A percentile compares a stretch with the other conserved stretches of the same genome.
These are phyloP conservation scores for Rutidosis leptorrhynchoides DNA, from an alignment of 129 eudicot genomes.

Conservation along the genomic window DNA sequence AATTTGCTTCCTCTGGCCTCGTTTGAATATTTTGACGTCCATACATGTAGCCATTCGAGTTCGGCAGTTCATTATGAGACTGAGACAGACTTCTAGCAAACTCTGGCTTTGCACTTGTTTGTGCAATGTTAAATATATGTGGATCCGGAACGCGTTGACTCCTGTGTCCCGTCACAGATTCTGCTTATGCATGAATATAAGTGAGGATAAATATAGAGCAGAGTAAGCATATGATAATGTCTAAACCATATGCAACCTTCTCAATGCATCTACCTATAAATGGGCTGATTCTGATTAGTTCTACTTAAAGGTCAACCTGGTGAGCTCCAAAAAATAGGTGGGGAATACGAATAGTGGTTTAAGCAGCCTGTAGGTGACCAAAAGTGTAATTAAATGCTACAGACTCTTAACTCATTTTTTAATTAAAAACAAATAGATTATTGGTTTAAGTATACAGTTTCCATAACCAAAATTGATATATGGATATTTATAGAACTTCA, in stretches of 20 bases:
- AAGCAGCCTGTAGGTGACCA: not conserved
- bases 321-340: not conserved
- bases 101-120: conserved; percentile 54
- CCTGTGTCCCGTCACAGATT: conserved; percentile 56
- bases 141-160: conserved; percentile 48
- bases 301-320: not conserved
- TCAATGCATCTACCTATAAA: not conserved
- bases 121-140: conserved; percentile 53
- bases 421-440: not conserved
- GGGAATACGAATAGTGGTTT: not conserved
- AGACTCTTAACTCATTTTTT: not conserved
- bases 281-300: not conserved
- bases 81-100: conserved; percentile 44
- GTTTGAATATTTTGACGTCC: conserved; percentile 48
- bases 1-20: conserved; percentile 63
- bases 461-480: not conserved
- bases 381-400: not conserved
- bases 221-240: not conserved
- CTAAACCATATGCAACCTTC: not conserved
- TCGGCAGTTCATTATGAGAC: conserved; percentile 49
- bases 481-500: not conserved
- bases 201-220: not conserved
- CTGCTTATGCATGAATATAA: conserved; percentile 36
- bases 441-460: not conserved
- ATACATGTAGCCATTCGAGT: conserved; percentile 60